Evolutionary conservation across 208 protist genomes (phyloP).

Genomic region (Trypanosoma platydactyli): DNA sequence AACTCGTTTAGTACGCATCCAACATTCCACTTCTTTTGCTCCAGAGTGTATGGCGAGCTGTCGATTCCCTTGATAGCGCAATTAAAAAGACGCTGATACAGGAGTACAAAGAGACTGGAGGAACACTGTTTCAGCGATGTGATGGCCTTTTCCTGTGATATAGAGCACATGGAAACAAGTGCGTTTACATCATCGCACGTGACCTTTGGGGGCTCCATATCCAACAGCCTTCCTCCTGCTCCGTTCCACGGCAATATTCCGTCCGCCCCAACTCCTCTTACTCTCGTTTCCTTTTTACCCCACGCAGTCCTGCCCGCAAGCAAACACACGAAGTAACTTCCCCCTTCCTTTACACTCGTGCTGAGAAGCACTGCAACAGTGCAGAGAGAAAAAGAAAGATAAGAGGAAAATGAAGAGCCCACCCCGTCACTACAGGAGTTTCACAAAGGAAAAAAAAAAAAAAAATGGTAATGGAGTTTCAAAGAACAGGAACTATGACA

Average conservation of each 20-base stretch:
- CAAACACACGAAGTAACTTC: background rate
- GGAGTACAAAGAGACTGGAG: constrained; percentile 84
- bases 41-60: constrained; percentile 59
- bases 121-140: constrained; percentile 81
- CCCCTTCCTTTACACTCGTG: background rate
- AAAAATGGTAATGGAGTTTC: background rate
- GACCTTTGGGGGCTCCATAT: constrained; percentile 21
- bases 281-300: background rate
- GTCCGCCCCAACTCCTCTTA: background rate
- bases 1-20: constrained; percentile 73
- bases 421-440: background rate
- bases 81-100: constrained; percentile 83
- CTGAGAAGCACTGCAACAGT: constrained; percentile 19
- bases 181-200: constrained; percentile 59
- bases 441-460: constrained; percentile 2
- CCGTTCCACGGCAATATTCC: background rate
- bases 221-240: background rate
- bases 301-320: background rate
- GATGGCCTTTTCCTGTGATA: constrained; percentile 48
- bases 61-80: constrained; percentile 70
- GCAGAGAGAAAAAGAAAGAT: background rate
- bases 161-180: constrained; percentile 58
- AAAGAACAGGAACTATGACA: background rate
- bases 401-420: background rate
- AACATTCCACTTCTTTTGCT: constrained; percentile 82